Percentiles rank a stretch among this genome's conserved stretches.
These are phyloP conservation scores for Lotus japonicus DNA, from an alignment of 306 rosid species.

Conservation along the genomic window DNA sequence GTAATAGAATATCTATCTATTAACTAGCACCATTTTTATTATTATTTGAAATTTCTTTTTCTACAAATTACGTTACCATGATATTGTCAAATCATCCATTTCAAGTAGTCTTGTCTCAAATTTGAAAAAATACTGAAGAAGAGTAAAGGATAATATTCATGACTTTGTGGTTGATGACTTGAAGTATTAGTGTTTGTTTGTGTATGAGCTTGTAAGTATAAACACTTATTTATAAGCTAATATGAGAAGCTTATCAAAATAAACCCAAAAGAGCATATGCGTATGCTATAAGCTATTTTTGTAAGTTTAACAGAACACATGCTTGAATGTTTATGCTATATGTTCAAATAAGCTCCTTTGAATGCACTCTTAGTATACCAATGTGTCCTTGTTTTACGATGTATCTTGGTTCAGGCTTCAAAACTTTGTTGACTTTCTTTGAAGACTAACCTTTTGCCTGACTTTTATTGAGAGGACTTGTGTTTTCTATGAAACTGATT, in stretches of 20 bases:
- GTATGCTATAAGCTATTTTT: too few relatives aligned
- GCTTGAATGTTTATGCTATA: too few relatives aligned
- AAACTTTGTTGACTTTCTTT: background rate
- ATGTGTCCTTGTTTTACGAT: background rate
- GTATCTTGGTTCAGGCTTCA: background rate
- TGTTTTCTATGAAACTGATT: background rate
- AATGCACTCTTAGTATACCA: background rate
- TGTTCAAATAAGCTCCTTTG: too few relatives aligned
- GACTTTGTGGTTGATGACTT: too few relatives aligned
- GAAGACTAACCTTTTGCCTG: background rate
- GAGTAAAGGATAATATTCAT: too few relatives aligned
- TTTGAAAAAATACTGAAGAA: too few relatives aligned
- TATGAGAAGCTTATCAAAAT: too few relatives aligned
- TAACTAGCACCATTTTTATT: background rate
- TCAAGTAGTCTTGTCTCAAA: background rate
- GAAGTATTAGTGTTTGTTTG: too few relatives aligned
- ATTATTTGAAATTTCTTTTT: background rate
- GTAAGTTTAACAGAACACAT: too few relatives aligned
- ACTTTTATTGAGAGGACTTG: background rate
- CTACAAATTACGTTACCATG: background rate
- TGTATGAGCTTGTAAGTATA: too few relatives aligned
- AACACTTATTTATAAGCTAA: too few relatives aligned
- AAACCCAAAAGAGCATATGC: too few relatives aligned
- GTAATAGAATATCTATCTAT: constrained; percentile 26
- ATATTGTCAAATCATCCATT: background rate